Evolutionary conservation across 768 basidiomycete genomes (phyloP).

Genomic region (Amanita polypyramis): DNA sequence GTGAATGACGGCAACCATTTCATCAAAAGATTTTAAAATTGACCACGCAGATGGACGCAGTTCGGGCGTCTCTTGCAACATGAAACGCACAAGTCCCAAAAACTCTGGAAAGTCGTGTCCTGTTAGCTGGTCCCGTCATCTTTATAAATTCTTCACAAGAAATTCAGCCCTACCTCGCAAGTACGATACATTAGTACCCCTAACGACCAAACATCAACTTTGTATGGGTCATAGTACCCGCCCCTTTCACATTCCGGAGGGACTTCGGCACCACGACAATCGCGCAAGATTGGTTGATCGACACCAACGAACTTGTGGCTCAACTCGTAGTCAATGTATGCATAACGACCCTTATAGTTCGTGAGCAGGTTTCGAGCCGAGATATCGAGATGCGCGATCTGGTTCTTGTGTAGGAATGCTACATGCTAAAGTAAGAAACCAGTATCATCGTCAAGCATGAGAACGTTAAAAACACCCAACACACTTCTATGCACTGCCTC

Average conservation of each 20-base stretch:
- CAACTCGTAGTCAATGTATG: constrained; percentile 66
- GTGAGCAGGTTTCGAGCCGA: constrained; percentile 61
- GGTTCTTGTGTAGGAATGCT: constrained; percentile 58
- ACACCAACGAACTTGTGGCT: constrained; percentile 42
- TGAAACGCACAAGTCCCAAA: constrained; percentile 41
- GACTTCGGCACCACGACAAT: constrained; percentile 50
- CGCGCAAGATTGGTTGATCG: constrained; percentile 26
- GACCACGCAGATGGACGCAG: constrained; percentile 39
- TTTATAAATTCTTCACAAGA: constrained; percentile 1
- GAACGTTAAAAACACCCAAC: neutral
- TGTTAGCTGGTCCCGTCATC: constrained; percentile 30
- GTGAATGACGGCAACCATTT: constrained; percentile 29
- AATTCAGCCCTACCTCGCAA: constrained; percentile 39
- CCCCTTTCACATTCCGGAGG: constrained; percentile 59
- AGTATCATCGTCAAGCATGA: neutral
- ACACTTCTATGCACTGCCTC: constrained; percentile 62
- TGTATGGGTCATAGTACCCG: constrained; percentile 46
- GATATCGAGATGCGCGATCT: constrained; percentile 63
- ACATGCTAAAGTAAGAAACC: constrained; percentile 37
- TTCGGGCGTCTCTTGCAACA: constrained; percentile 44
- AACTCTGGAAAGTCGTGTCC: constrained; percentile 52
- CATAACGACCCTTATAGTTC: constrained; percentile 52
- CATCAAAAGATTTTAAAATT: constrained; percentile 43
- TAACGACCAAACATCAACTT: constrained; percentile 67
- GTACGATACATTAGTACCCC: constrained; percentile 54